Evolutionary conservation across 805 yeast genomes (phyloP).

Genomic region (Candida ponderosae): DNA sequence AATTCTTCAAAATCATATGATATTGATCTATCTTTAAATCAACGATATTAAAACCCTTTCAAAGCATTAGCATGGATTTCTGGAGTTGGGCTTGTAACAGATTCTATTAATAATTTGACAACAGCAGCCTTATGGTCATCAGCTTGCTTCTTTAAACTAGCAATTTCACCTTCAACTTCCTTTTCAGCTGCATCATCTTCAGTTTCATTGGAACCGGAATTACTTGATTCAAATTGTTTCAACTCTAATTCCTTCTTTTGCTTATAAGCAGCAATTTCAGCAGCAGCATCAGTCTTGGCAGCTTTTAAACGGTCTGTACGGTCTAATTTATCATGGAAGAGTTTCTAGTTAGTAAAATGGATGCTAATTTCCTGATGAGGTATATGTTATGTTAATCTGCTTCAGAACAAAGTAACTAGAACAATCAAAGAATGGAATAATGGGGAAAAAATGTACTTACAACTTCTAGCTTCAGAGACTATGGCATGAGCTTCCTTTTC

Average conservation of each 20-base stretch:
- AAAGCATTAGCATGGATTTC: constrained; percentile 75
- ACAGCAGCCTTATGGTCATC: constrained; percentile 58
- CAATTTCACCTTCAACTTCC: constrained; percentile 63
- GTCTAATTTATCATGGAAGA: constrained; percentile 24
- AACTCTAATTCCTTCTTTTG: constrained; percentile 76
- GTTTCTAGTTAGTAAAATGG: not conserved
- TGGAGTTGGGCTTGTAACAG: constrained; percentile 74
- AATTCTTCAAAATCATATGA: too few species aligned
- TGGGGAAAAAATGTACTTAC: constrained; percentile 30
- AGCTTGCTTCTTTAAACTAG: constrained; percentile 58
- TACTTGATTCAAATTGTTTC: constrained; percentile 59
- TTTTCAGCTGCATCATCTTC: constrained; percentile 76
- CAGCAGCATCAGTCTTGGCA: constrained; percentile 88
- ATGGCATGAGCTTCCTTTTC: constrained; percentile 97
- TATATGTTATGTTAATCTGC: too few species aligned
- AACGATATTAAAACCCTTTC: too few species aligned
- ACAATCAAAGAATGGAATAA: constrained; percentile 18
- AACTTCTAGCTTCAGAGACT: constrained; percentile 87
- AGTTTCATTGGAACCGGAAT: constrained; percentile 62
- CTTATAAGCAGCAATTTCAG: constrained; percentile 84
- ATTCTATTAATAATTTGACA: constrained; percentile 67
- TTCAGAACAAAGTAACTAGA: constrained; percentile 17
- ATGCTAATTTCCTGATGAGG: too few species aligned
- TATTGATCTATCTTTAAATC: not conserved
- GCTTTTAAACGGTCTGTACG: constrained; percentile 86